A percentile compares a stretch with the other conserved stretches of the same genome.
phyloP scores from a whole-genome alignment of 2,329 filamentous ascomycete genomes.

The Aureobasidium sp. region DNA sequence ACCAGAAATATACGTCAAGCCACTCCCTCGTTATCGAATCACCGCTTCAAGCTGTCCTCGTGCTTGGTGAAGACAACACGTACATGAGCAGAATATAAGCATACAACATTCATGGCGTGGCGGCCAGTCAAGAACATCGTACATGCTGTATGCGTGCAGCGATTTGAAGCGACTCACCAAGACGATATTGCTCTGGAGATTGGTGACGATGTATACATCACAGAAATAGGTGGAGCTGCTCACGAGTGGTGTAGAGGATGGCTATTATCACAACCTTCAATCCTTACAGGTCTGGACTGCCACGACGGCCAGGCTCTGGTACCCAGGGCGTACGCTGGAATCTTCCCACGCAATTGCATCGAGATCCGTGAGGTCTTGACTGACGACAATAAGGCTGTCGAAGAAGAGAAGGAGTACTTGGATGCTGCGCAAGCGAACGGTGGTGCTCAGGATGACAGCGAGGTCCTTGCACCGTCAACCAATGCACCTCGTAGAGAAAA shows the following conservation, averaged over 20 bases:
- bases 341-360: constrained; percentile 91
- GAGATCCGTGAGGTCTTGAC: constrained; percentile 89
- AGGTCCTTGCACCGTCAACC: not conserved
- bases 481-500: not conserved
- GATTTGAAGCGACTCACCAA: constrained; percentile 77
- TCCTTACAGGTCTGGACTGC: constrained; percentile 85
- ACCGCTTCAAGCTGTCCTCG: not conserved
- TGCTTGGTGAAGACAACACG: not conserved
- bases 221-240: constrained; percentile 81
- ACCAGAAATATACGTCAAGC: not conserved
- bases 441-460: not conserved
- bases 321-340: constrained; percentile 94
- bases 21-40: not conserved
- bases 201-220: constrained; percentile 97
- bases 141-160: constrained; percentile 93
- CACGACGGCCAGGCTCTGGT: constrained; percentile 89
- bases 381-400: constrained; percentile 41
- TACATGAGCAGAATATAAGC: constrained; percentile 7
- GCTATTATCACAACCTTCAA: constrained; percentile 84
- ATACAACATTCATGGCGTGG: constrained; percentile 69
- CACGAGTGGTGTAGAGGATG: constrained; percentile 94
- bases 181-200: constrained; percentile 95
- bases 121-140: constrained; percentile 92
- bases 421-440: not conserved
- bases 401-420: constrained; percentile 17